These are phyloP conservation scores for Brettanomyces custersianus DNA, from an alignment of 805 yeast genomes.

Conservation along the genomic window DNA sequence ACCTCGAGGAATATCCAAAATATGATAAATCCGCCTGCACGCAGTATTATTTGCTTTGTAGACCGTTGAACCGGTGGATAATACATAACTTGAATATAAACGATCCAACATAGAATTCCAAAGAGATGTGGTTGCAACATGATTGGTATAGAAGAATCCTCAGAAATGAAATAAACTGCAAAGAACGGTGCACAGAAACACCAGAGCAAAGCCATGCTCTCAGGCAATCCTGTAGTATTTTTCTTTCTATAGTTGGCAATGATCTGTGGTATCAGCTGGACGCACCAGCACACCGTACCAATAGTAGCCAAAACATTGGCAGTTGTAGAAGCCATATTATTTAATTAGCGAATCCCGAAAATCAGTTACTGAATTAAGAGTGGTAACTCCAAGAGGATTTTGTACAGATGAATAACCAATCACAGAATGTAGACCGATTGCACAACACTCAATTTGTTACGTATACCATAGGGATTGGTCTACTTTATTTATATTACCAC, in stretches of 20 bases:
- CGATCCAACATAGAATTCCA: slow-evolving; percentile 38
- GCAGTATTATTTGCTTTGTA: slow-evolving; percentile 20
- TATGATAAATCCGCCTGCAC: slow-evolving; percentile 27
- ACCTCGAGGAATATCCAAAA: slow-evolving; percentile 33
- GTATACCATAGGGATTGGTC: no score
- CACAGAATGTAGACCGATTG: no score
- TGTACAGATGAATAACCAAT: no score
- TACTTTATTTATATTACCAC: no score
- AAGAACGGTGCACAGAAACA: slow-evolving; percentile 50
- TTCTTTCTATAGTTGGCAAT: slow-evolving; percentile 63
- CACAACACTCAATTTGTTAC: no score
- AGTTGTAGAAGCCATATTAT: slow-evolving; percentile 33
- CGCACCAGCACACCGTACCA: slow-evolving; percentile 90
- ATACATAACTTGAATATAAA: slow-evolving; percentile 41
- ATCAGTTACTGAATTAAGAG: no score
- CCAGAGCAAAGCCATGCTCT: slow-evolving; percentile 85
- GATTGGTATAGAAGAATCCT: slow-evolving; percentile 41
- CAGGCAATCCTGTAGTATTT: slow-evolving; percentile 81
- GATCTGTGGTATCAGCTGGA: slow-evolving; percentile 75
- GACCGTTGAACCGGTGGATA: slow-evolving; percentile 40
- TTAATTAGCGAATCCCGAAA: no score
- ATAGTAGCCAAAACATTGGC: slow-evolving; percentile 75
- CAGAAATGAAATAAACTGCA: slow-evolving; percentile 40
- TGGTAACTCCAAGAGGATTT: no score
- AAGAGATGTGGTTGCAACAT: slow-evolving; percentile 46